Conservation (phyloP, 1,284 basidiomycete genomes). For the Sutorius eximius region DNA sequence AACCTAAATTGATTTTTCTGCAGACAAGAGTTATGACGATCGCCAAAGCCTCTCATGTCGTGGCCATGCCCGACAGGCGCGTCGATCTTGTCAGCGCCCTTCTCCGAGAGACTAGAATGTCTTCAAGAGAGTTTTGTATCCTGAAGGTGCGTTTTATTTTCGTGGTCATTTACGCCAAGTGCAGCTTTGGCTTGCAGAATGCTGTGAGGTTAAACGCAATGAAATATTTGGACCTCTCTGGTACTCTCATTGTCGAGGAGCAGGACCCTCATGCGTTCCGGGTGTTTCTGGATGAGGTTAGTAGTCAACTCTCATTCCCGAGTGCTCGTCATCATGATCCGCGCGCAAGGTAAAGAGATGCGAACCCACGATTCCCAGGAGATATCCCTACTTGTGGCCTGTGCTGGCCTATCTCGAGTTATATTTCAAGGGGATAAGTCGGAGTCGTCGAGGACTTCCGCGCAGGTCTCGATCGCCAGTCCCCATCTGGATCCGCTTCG, state of each 20-base stretch:
- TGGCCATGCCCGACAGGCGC: slow-evolving; percentile 11
- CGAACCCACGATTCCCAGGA: slow-evolving; percentile 10
- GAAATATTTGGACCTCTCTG: neutral
- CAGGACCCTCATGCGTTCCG: slow-evolving; percentile 10
- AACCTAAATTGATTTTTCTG: neutral
- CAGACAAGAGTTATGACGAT: slow-evolving; percentile 1
- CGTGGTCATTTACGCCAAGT: neutral
- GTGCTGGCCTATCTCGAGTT: slow-evolving; percentile 23
- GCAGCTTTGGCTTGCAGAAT: neutral
- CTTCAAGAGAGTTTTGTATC: neutral
- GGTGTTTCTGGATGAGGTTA: slow-evolving; percentile 18
- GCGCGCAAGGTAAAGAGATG: slow-evolving; percentile 12
- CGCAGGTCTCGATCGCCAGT: neutral
- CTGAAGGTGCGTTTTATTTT: slow-evolving; percentile 14
- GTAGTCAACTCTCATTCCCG: neutral
- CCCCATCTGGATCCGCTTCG: slow-evolving; percentile 18
- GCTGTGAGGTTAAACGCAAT: neutral
- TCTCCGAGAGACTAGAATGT: neutral
- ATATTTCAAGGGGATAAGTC: slow-evolving; percentile 9
- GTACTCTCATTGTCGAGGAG: slow-evolving; percentile 5
- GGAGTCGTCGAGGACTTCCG: neutral
- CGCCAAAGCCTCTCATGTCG: neutral
- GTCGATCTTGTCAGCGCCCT: neutral
- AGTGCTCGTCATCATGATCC: neutral
- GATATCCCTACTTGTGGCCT: slow-evolving; percentile 20